Evolutionary conservation across 1,284 basidiomycete species (phyloP).

Genomic region (Golubevia sp.): DNA sequence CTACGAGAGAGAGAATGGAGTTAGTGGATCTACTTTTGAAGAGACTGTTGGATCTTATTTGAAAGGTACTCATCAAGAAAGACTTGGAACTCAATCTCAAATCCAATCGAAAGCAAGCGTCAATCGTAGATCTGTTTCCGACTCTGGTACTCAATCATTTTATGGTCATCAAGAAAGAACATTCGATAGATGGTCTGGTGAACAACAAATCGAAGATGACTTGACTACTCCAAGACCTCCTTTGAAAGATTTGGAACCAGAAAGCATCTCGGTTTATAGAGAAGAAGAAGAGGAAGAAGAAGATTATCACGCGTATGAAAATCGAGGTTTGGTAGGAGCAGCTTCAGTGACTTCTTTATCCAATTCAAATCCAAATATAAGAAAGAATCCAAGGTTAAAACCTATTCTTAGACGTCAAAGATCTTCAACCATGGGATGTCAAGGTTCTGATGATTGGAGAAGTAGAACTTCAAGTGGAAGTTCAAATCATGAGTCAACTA

Average conservation of each 20-base stretch:
- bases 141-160: background rate
- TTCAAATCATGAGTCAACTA: background rate
- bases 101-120: background rate
- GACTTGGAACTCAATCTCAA: background rate
- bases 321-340: background rate
- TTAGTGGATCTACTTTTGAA: background rate
- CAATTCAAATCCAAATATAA: background rate
- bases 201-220: background rate
- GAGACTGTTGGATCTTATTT: background rate
- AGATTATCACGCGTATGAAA: background rate
- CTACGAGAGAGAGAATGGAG: background rate
- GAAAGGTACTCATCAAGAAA: background rate
- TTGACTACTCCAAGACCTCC: background rate
- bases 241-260: background rate
- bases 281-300: too few relatives aligned
- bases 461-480: background rate
- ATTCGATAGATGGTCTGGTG: too few relatives aligned
- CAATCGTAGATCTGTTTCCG: background rate
- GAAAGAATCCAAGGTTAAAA: background rate
- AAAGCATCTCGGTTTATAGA: background rate
- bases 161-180: background rate
- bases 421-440: background rate
- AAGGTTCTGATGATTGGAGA: background rate
- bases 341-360: background rate
- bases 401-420: background rate